Base-by-base conservation (phyloP, 2,329 filamentous ascomycete genomes). In the Ophiostoma himal-ulmi region DNA sequence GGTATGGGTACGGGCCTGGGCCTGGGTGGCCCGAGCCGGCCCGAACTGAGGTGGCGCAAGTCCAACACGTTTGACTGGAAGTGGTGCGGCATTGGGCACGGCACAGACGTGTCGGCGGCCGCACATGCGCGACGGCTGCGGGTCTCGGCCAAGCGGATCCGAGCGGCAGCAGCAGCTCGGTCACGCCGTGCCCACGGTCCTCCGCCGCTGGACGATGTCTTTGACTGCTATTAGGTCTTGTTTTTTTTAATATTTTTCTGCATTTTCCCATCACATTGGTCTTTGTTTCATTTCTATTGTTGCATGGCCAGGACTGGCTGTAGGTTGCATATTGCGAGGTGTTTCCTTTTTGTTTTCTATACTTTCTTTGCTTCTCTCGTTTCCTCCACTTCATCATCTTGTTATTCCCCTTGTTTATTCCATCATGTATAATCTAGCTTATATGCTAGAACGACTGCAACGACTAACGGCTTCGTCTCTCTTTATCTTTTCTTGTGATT, bases 11-110 rank as follows among this genome's bases (percentile, higher is more conserved):
- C 4, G 30, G 26, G 26, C 26, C 26, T 11, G 5, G 44, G 44
- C 5, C 44, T 48, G 14, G 17, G 22, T 26, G 22, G 22, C 57
- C 26, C 57, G 26, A 17, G 62, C 62, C 62, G 62, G 10, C 22
- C 10, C n/a, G 68, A 69, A 1, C 52, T 65, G 30, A 34, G 64
- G 30, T 67, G 69, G 69, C 65, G 67, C 10, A 26, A 36, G 1
- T 7, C 26, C 7, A 37, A 54, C 5, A 44, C 36, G 6, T 70
- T 72, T 26, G 73, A 73, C 69, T 73, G 73, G 72, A 48, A 66
- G 30, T 65, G 62, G 62, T n/a, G 62, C 36, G 62, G 62, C 36
- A 22, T 65, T 10, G 62, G 36, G 20, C 36, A 65, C n/a, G 62
- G 62, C 20, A 22, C 17, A 2, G 62, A 65, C 62, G 36, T 65